Conservation (phyloP, 805 yeast genomes). For the Zygoascus flipseniorum region DNA sequence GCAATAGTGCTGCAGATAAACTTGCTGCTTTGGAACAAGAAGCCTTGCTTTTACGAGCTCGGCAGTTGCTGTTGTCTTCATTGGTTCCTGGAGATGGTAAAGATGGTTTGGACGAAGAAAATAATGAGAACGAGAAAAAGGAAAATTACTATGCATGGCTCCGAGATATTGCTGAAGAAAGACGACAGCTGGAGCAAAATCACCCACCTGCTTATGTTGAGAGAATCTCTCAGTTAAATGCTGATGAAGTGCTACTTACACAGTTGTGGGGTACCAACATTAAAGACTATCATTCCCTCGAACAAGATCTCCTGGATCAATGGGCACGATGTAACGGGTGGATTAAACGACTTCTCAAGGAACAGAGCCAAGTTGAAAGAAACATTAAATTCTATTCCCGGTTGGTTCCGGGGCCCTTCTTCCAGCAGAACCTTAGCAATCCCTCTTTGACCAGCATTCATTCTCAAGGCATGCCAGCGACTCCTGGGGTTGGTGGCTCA, state of each 20-base stretch:
- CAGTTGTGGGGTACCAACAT: background rate
- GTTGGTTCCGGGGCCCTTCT: background rate
- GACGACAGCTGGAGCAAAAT: background rate
- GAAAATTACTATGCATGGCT: background rate
- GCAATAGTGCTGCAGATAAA: background rate
- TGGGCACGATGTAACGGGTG: constrained; percentile 1
- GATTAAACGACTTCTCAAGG: background rate
- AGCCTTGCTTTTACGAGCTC: background rate
- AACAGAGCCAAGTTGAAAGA: background rate
- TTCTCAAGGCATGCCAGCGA: background rate
- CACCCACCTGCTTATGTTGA: background rate
- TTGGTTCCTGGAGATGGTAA: background rate
- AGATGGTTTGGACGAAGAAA: background rate
- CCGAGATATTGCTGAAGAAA: background rate
- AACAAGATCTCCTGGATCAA: background rate
- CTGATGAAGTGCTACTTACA: background rate
- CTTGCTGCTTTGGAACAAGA: background rate
- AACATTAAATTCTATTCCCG: background rate
- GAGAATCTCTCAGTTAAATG: background rate
- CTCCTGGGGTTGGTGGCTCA: background rate
- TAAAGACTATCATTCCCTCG: background rate
- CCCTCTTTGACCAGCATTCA: background rate
- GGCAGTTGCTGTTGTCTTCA: background rate
- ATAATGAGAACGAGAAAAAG: background rate
- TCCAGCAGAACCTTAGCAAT: background rate